Percentiles rank a stretch among this genome's conserved stretches.
Conservation (phyloP, 805 yeast species). For the Candida dajiaensis region DNA sequence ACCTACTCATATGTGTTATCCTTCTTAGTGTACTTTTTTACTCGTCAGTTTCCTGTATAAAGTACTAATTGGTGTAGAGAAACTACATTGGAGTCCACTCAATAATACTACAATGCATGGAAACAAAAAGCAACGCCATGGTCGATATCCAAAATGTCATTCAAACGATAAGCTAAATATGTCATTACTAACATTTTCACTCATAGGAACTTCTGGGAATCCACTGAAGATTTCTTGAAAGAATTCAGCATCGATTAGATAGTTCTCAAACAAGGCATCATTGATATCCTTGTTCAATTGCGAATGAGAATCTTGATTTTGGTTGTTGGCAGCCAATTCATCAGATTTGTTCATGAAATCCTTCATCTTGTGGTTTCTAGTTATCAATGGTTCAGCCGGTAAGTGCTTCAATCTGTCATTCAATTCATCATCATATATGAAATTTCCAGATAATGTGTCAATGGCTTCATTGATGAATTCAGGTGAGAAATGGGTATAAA, state of each 20-base stretch:
- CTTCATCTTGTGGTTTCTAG: not conserved
- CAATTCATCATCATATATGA: not conserved
- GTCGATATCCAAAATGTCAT: too few species aligned
- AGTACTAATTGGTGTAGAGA: too few species aligned
- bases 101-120: too few species aligned
- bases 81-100: too few species aligned
- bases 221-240: not conserved
- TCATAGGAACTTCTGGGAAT: not conserved
- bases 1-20: too few species aligned
- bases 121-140: too few species aligned
- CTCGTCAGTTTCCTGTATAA: too few species aligned
- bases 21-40: too few species aligned
- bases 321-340: constrained; percentile 1
- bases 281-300: not conserved
- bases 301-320: not conserved
- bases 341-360: not conserved
- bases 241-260: not conserved
- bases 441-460: not conserved
- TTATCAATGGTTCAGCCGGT: not conserved
- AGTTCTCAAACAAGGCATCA: not conserved
- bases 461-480: not conserved
- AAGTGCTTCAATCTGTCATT: not conserved
- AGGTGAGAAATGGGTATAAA: not conserved
- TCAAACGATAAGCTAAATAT: too few species aligned
- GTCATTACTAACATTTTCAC: too few species aligned